Percentiles rank a stretch among this genome's conserved stretches.
These are phyloP conservation scores for Huntiella abstrusa DNA, from an alignment of 2,329 filamentous ascomycete species.

Conservation along the genomic window DNA sequence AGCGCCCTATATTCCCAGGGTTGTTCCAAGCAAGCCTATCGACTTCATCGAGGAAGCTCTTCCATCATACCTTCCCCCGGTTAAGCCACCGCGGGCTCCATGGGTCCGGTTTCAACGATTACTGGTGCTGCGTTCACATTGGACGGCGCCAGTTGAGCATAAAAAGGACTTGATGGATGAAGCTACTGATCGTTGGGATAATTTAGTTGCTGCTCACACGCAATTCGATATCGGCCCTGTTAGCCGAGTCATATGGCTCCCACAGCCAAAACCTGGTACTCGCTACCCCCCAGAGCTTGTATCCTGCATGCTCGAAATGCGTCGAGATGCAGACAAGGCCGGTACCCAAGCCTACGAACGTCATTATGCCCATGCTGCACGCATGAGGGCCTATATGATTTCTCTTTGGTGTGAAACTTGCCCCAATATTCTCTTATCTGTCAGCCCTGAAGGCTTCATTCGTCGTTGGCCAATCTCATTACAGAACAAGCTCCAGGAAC, in stretches of 20 bases:
- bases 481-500: not conserved
- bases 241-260: not conserved
- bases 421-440: not conserved
- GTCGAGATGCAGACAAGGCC: not conserved
- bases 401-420: slow-evolving; percentile 1
- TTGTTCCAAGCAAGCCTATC: not conserved
- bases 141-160: not conserved
- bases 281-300: slow-evolving; percentile 4
- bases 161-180: slow-evolving; percentile 4
- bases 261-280: not conserved
- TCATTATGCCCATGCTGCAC: slow-evolving; percentile 1
- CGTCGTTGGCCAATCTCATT: slow-evolving; percentile 5
- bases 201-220: not conserved
- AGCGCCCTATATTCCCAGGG: no score
- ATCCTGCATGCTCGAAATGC: slow-evolving; percentile 1
- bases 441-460: slow-evolving; percentile 1
- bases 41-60: slow-evolving; percentile 3
- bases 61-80: not conserved
- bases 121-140: not conserved
- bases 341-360: slow-evolving; percentile 1
- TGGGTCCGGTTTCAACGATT: slow-evolving; percentile 3
- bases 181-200: not conserved
- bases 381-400: not conserved
- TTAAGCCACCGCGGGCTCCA: not conserved
- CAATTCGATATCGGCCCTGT: not conserved